Conservation (phyloP, 495 filamentous ascomycete species). For the Aspergillus nidulans region DNA sequence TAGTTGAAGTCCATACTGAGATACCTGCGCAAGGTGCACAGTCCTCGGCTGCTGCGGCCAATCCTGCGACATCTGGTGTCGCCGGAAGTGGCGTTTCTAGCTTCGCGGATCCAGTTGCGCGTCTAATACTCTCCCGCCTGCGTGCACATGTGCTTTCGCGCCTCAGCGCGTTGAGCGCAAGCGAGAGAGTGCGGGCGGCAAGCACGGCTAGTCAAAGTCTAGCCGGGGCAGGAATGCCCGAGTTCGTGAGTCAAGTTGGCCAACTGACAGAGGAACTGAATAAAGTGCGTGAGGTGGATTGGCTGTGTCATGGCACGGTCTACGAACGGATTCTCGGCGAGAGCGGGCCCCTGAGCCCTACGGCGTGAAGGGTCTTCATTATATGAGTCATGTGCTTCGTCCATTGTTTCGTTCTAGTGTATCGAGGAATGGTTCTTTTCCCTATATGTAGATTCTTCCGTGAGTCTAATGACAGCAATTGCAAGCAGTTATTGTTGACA, state of each 20-base stretch:
- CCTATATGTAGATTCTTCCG: neutral
- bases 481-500: neutral
- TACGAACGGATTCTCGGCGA: slow-evolving; percentile 65
- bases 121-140: slow-evolving; percentile 71
- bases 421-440: neutral
- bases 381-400: too few relatives aligned
- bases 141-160: slow-evolving; percentile 71
- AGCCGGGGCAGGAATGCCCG: slow-evolving; percentile 72
- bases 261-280: slow-evolving; percentile 75
- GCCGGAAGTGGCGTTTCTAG: slow-evolving; percentile 20
- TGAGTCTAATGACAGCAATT: neutral
- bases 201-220: slow-evolving; percentile 80
- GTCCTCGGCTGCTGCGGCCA: slow-evolving; percentile 13
- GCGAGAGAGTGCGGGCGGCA: slow-evolving; percentile 75
- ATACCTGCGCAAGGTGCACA: slow-evolving; percentile 7
- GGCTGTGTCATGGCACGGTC: slow-evolving; percentile 70
- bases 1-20: slow-evolving; percentile 33
- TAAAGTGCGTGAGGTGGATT: slow-evolving; percentile 72
- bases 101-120: slow-evolving; percentile 73
- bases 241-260: slow-evolving; percentile 84
- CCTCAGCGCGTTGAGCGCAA: slow-evolving; percentile 68
- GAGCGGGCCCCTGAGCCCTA: neutral
- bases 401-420: too few relatives aligned
- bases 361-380: slow-evolving; percentile 15
- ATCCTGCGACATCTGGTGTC: slow-evolving; percentile 4